Evolutionary conservation across 805 yeast species (phyloP), one percentile per base, ranked within the genome.

Genomic region (Kodamaea leandrae): DNA sequence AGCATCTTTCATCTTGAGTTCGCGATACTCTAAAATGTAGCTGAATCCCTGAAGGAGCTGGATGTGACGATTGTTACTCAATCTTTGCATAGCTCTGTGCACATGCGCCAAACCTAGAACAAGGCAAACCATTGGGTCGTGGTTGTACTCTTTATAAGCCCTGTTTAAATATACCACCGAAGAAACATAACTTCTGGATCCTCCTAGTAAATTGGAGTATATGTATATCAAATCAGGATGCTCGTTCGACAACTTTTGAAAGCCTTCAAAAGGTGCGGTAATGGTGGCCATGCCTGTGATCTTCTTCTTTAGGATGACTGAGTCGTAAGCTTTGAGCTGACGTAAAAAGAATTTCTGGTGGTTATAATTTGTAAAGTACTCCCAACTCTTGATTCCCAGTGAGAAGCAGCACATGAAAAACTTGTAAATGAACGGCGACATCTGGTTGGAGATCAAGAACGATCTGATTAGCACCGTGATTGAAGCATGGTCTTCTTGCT

Each of bases 71-170:
- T 88, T 86, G 5, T 82, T 73, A 4, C 96, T 83, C 44, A 86
- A 79, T 47, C 99, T 72, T 61, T 93, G 98, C 81, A 90, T 83
- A 0, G 97, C 85, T 32, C 98, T 74, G 52, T 91, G 96, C 17
- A 90, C 67, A 61, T 89, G 90, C 0, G 90, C 80, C 29, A 93
- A 60, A 0, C 93, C 97, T 33, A 86, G 68, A 26, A 84, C 62
- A 19, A 93, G 68, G 45, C 87, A 74, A 2, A 93, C 68, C 68
- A 88, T 77, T 1, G 97, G 95, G 48, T 91, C 96, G 30, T 78
- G 64, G 32, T 82, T 82, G 42, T 77, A 77, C 17, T 78, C 74
- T 38, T 74, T 74, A 56, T 85, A 84, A 3, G 88, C 81, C 43
- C 90, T 76, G 35, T 80, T 74, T 43, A 86, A 69, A 57, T 91